Conservation (phyloP, 345 rosid genomes). For the Hypericum perforatum region DNA sequence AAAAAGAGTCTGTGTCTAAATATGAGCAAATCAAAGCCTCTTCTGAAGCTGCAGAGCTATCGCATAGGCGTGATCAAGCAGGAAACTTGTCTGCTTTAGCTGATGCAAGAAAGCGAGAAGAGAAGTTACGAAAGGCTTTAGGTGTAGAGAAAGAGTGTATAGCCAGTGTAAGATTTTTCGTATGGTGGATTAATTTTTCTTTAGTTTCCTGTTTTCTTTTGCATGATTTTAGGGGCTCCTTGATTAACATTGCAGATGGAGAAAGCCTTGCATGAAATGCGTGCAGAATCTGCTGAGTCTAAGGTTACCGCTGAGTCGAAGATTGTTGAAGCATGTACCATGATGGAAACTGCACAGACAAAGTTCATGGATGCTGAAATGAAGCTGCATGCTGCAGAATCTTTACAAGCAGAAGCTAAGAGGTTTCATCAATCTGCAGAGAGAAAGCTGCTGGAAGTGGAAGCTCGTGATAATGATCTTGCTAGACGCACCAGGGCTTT, state of each 20-base stretch:
- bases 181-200: not conserved
- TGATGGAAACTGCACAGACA: constrained; percentile 65
- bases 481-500: constrained; percentile 44
- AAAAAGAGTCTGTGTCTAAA: constrained; percentile 47
- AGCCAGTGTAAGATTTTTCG: constrained; percentile 55
- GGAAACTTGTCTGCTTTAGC: constrained; percentile 52
- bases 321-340: constrained; percentile 51
- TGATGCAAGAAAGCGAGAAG: constrained; percentile 76
- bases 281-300: constrained; percentile 82
- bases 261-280: constrained; percentile 92
- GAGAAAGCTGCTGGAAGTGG: constrained; percentile 79
- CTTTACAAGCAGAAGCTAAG: constrained; percentile 63
- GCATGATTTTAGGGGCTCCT: constrained; percentile 4
- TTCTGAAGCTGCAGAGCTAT: constrained; percentile 52
- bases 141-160: constrained; percentile 84
- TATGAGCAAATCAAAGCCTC: constrained; percentile 61
- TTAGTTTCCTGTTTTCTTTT: not conserved
- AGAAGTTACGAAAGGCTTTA: constrained; percentile 64
- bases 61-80: constrained; percentile 54
- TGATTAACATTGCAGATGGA: constrained; percentile 47
- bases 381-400: constrained; percentile 57
- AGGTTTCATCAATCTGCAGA: constrained; percentile 63
- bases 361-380: constrained; percentile 54
- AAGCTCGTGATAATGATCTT: constrained; percentile 79
- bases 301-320: constrained; percentile 69